Base-by-base conservation (phyloP, 2,329 filamentous ascomycete species). In the Thermoascus crustaceus region DNA sequence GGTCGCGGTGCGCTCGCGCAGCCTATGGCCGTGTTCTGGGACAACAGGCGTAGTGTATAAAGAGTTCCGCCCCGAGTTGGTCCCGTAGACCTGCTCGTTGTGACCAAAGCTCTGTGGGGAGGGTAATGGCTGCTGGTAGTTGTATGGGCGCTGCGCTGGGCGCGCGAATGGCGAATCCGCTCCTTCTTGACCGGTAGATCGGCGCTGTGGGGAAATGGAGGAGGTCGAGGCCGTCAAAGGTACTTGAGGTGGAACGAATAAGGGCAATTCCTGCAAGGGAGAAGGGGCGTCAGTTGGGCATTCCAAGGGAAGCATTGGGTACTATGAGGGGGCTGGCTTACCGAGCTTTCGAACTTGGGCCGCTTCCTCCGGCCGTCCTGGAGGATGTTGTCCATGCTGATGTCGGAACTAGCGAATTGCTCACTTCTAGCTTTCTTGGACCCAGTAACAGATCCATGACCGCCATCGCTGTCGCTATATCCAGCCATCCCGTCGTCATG, bases 341-440 rank as follows among this genome's bases (percentile, higher is more conserved):
- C 89, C 64, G 89, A 95, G 69, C 89, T 96, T 63, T 96, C 89
- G 67, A 81, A 81, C 64, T 94, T 95, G 52, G 89, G 85, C 55
- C 87, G 79, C 71, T 96, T 95, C 57, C 91, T 81, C 62, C 91
- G 82, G 48, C 89, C 88, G 55, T 93, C 91, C 64, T 96, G 89
- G 42, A 98, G 84, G 61, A 98, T 96, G 59, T 98, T 98, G 50
- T 95, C 88, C 49, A 95, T 78, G 59, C 89, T 96, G 55, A 98
- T 98, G 50, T 98, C 91, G 10, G 91, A 94, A 58, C 86, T 95
- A 32, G 85, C 87, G 52, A 94, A 77, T 46, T 86, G 82, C 53
- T 95, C 88, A 46, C 72, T 78, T 61, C 85, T 87, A 50, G 74
- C 76, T 59, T 83, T 83, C 52, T 83, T 80, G 40, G 82, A 82